phyloP scores from a whole-genome alignment of 1,284 basidiomycete genomes.

The Puccinia triticina region DNA sequence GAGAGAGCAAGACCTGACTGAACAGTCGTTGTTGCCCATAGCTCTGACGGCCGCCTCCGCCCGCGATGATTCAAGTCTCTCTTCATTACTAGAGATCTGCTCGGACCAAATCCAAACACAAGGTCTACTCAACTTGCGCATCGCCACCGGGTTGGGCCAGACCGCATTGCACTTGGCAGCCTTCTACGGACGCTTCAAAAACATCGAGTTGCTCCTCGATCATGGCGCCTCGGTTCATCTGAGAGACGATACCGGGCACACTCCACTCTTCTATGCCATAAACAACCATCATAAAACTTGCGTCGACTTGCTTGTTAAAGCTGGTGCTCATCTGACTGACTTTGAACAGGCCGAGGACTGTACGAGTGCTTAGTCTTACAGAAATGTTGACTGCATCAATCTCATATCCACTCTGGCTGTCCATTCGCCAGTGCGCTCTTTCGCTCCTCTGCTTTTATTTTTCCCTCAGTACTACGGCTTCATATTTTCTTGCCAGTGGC shows the following conservation, averaged over 20 bases:
- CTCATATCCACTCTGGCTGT: neutral
- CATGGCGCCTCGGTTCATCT: constrained; percentile 84
- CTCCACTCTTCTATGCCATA: constrained; percentile 65
- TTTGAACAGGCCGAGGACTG: constrained; percentile 20
- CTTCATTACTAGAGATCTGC: neutral
- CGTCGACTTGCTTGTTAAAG: constrained; percentile 55
- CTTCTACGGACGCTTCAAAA: constrained; percentile 68
- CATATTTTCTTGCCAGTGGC: no score
- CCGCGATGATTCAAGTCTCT: constrained; percentile 29
- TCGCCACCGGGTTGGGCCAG: constrained; percentile 62
- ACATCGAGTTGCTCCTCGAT: constrained; percentile 69
- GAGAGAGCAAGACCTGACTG: constrained; percentile 25
- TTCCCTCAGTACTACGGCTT: no score
- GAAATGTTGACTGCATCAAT: neutral
- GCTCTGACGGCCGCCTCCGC: constrained; percentile 21
- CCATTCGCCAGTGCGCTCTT: neutral
- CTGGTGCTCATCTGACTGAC: constrained; percentile 57
- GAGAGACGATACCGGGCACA: constrained; percentile 76
- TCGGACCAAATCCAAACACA: constrained; percentile 15
- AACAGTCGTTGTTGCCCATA: constrained; percentile 31
- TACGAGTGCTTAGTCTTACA: neutral
- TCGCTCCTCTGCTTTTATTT: neutral
- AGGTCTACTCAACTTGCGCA: constrained; percentile 34
- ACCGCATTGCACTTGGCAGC: constrained; percentile 80
- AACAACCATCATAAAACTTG: constrained; percentile 55